These are phyloP conservation scores for Backusella circina DNA, from an alignment of 192 early-diverging fungal genomes.

Conservation along the genomic window DNA sequence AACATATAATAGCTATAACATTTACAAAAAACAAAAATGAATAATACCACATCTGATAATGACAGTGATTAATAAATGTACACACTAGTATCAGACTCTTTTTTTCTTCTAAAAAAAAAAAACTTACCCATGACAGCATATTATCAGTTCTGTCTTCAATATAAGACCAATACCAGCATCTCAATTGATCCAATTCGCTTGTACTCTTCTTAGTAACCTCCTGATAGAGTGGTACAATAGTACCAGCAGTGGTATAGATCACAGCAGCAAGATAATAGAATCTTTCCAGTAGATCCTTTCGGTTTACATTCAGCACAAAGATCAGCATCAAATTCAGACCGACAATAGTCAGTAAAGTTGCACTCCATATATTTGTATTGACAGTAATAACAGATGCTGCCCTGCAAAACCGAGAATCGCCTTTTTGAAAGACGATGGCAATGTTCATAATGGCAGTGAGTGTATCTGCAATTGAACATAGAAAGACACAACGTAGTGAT, in stretches of 20 bases:
- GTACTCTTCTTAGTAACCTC: too few relatives aligned
- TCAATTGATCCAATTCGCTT: background rate
- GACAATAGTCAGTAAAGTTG: slow-evolving; percentile 5
- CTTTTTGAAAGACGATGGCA: background rate
- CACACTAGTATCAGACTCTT: too few relatives aligned
- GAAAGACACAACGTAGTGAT: slow-evolving; percentile 5
- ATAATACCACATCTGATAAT: slow-evolving; percentile 15
- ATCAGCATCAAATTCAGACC: slow-evolving; percentile 12
- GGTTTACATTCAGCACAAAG: slow-evolving; percentile 11
- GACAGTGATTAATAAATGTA: background rate
- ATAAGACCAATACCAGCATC: slow-evolving; percentile 1
- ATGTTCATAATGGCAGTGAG: background rate
- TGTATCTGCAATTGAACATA: background rate
- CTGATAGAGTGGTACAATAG: too few relatives aligned
- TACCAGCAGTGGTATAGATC: background rate
- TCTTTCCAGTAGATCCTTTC: slow-evolving; percentile 5
- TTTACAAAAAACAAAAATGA: slow-evolving; percentile 8
- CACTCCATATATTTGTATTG: background rate
- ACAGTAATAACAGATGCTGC: too few relatives aligned
- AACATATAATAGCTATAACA: background rate
- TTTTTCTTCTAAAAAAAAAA: too few relatives aligned
- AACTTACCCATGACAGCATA: background rate
- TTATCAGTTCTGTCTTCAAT: background rate
- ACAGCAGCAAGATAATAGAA: slow-evolving; percentile 4
- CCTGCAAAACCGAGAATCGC: background rate